Evolutionary conservation across 2,329 filamentous ascomycete genomes (phyloP), one percentile per base, ranked within the genome.

Genomic region (Cercospora sp.): DNA sequence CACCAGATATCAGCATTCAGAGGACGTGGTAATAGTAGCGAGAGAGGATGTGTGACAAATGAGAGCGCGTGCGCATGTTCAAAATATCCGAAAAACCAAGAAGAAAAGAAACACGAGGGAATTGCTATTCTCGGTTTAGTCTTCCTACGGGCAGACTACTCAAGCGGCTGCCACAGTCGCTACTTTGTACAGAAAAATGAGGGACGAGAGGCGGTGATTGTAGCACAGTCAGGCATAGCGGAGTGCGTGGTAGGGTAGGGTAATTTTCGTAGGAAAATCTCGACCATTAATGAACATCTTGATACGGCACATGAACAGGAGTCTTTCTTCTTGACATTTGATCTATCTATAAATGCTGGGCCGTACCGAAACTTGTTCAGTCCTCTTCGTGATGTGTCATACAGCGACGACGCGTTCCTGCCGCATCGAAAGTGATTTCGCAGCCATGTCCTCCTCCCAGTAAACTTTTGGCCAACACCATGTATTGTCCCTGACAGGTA

Each of bases 181-280:
- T 58, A 30, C 53, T 58, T 58, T 58, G 53, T 58, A 58, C 53
- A 58, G 53, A 32, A 58, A 58, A 58, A 28, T 21, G 53, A 32
- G 53, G 3, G 28, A 30, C 26, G 16, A 28, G 45, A 51, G 45
- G 45, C 13, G 45, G 45, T 21, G 45, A 51, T 26, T 26, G 45
- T 51, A 51, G 45, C 45, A 51, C 45, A 51, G 21, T 24, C 45
- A 51, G 18, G 18, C 45, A 51, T 51, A 51, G 45, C 45, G 45
- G 45, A 51, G 45, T 24, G 21, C 45, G 45, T 51, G 45, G 21
- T 51, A 51, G 45, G 45, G 45, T 51, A 51, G 21, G 45, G 45
- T 21, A 24, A 51, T 13, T 51, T 51, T 51, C 18, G 18, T 51
- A 51, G 45, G 37, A 24, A 51, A 51, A 51, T 51, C 21, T 24